phyloP scores from a whole-genome alignment of 148 eudicot species.

The Fallopia convolvulus region DNA sequence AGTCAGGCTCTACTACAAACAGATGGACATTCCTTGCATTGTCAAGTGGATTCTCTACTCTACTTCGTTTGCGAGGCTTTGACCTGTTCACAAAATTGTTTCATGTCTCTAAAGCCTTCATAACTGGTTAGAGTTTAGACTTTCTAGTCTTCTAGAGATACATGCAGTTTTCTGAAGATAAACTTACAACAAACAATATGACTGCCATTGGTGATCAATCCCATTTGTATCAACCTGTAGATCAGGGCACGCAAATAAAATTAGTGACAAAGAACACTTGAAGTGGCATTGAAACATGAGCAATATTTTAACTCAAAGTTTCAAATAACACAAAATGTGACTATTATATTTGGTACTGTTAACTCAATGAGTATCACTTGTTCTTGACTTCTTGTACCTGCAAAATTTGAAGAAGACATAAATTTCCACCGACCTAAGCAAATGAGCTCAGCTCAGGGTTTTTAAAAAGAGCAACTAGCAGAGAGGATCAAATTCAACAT shows the following conservation, averaged over 20 bases:
- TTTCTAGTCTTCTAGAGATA: background rate
- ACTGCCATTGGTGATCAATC: slow-evolving; percentile 54
- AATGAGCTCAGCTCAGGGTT: background rate
- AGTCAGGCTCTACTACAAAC: slow-evolving; percentile 44
- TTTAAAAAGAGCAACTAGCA: background rate
- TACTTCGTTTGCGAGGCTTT: slow-evolving; percentile 60
- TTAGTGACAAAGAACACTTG: background rate
- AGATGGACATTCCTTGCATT: slow-evolving; percentile 61
- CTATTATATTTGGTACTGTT: background rate
- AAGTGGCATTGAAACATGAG: background rate
- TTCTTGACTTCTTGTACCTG: background rate
- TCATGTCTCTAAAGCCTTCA: background rate
- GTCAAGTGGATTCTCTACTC: slow-evolving; percentile 36
- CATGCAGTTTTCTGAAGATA: background rate
- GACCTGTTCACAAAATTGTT: slow-evolving; percentile 42
- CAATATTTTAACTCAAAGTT: background rate
- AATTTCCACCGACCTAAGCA: background rate
- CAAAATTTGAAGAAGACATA: background rate
- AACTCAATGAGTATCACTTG: background rate
- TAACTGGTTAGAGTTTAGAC: background rate
- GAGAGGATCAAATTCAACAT: background rate
- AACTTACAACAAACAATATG: slow-evolving; percentile 62
- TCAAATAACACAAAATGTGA: background rate
- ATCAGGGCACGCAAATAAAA: slow-evolving; percentile 6
- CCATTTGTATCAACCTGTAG: slow-evolving; percentile 60